phyloP scores from a whole-genome alignment of 148 eudicot genomes.

The Pharnaceum exiguum region DNA sequence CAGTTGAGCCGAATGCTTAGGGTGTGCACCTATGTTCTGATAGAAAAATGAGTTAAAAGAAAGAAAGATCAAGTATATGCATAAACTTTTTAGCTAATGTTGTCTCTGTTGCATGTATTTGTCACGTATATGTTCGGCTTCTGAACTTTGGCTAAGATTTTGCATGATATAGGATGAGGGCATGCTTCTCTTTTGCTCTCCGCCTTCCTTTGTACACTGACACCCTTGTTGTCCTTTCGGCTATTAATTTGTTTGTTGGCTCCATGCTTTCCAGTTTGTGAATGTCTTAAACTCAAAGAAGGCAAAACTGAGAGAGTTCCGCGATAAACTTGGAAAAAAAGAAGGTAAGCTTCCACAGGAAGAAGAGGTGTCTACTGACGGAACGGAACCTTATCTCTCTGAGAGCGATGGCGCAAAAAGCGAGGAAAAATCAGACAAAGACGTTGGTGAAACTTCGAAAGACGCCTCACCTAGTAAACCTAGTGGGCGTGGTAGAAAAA shows the following conservation, averaged over 20 bases:
- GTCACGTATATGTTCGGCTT: too few relatives aligned
- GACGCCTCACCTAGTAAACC: constrained; percentile 26
- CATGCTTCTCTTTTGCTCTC: too few relatives aligned
- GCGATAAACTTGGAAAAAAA: constrained; percentile 49
- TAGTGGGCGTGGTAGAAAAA: constrained; percentile 51
- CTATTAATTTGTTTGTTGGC: background rate
- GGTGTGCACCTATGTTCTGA: too few relatives aligned
- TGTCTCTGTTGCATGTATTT: too few relatives aligned
- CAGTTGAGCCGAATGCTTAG: too few relatives aligned
- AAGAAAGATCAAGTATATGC: too few relatives aligned
- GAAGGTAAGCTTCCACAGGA: constrained; percentile 38
- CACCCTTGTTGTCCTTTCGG: too few relatives aligned
- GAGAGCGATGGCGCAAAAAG: constrained; percentile 33
- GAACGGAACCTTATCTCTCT: constrained; percentile 51
- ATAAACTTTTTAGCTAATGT: too few relatives aligned
- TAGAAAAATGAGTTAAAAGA: too few relatives aligned
- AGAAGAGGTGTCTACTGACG: constrained; percentile 67
- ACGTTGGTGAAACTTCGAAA: constrained; percentile 34
- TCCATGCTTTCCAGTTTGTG: constrained; percentile 58
- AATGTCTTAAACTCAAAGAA: constrained; percentile 81
- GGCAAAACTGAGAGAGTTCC: constrained; percentile 82
- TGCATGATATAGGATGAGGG: too few relatives aligned
- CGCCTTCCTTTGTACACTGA: too few relatives aligned
- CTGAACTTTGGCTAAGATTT: too few relatives aligned
- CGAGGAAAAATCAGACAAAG: constrained; percentile 25